Conservation (phyloP, 73 alveolate species). For the Paramecium pentaurelia region DNA sequence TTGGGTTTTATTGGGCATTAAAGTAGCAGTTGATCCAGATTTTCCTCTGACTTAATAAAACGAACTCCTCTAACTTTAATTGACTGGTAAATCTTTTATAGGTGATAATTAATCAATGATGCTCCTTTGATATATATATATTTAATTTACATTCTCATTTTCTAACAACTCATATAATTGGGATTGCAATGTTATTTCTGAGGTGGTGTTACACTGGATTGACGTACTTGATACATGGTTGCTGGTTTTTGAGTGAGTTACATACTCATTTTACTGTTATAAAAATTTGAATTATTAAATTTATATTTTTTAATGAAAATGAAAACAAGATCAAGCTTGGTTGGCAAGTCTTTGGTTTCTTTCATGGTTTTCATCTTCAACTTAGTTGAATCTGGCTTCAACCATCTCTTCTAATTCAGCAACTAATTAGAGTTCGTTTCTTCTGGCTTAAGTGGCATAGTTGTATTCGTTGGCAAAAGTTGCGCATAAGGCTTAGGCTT, state of each 20-base stretch:
- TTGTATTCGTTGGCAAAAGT: constrained; percentile 50
- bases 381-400: constrained; percentile 36
- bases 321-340: not conserved
- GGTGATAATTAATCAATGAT: constrained; percentile 36
- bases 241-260: constrained; percentile 2
- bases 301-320: not conserved
- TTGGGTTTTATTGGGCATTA: not conserved
- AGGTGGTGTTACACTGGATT: not conserved
- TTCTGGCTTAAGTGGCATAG: constrained; percentile 41
- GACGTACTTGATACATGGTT: not conserved
- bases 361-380: constrained; percentile 39
- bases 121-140: not conserved
- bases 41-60: constrained; percentile 34
- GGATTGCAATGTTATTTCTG: not conserved
- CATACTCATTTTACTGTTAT: constrained; percentile 34
- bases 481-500: constrained; percentile 40
- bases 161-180: not conserved
- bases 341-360: constrained; percentile 38
- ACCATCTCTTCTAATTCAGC: constrained; percentile 41
- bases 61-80: not conserved
- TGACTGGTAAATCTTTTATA: not conserved
- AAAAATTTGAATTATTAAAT: not conserved
- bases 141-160: constrained; percentile 10
- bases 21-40: not conserved
- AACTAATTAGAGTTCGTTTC: constrained; percentile 46